Evolutionary conservation across 2,329 filamentous ascomycete species (phyloP).

Genomic region (Curvularia sp.): DNA sequence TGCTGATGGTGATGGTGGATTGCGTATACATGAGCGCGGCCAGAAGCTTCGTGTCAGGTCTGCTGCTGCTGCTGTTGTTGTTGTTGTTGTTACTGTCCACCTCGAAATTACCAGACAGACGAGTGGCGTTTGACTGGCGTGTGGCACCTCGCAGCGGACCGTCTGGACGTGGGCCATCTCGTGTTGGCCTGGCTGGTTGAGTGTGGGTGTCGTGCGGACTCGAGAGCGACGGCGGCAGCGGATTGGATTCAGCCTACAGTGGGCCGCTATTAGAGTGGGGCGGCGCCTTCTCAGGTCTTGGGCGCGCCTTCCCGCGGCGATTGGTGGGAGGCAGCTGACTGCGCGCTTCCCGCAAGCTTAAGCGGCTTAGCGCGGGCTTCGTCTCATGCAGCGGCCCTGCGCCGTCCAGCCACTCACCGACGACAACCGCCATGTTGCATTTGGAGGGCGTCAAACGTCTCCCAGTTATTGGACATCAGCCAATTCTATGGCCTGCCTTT

Average conservation of each 20-base stretch:
- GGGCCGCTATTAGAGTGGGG: slow-evolving; percentile 24
- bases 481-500: slow-evolving; percentile 23
- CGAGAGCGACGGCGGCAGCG: slow-evolving; percentile 18
- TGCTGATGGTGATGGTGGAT: slow-evolving; percentile 20
- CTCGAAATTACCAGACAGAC: not conserved
- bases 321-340: slow-evolving; percentile 23
- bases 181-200: not conserved
- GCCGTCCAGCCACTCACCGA: slow-evolving; percentile 36
- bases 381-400: slow-evolving; percentile 29
- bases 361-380: slow-evolving; percentile 31
- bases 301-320: slow-evolving; percentile 25
- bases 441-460: slow-evolving; percentile 43
- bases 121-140: not conserved
- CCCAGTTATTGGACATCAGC: slow-evolving; percentile 34
- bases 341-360: slow-evolving; percentile 33
- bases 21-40: slow-evolving; percentile 11
- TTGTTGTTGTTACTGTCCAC: too few species aligned
- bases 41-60: slow-evolving; percentile 20
- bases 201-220: slow-evolving; percentile 16
- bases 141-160: slow-evolving; percentile 1
- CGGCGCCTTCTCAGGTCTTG: slow-evolving; percentile 29
- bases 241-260: slow-evolving; percentile 11
- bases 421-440: slow-evolving; percentile 31
- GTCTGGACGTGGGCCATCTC: slow-evolving; percentile 3
- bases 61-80: not conserved